Percentiles rank a stretch among this genome's conserved stretches.
Evolutionary conservation across 2,329 filamentous ascomycete species (phyloP).

Genomic region (Dothistroma septosporum): DNA sequence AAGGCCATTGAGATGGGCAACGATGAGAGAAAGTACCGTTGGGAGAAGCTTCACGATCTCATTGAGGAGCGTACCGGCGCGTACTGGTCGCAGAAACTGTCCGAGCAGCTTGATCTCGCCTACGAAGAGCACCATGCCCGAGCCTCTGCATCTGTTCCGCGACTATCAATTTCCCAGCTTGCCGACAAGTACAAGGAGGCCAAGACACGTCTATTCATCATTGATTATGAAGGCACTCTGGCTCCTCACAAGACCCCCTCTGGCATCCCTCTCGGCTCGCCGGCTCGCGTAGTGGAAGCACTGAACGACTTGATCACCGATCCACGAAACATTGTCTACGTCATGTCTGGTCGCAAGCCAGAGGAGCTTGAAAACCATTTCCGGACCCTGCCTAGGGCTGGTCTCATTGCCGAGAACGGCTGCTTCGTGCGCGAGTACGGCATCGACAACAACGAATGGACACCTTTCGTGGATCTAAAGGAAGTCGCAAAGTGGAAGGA

Average conservation of each 20-base stretch:
- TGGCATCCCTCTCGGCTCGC: constrained; percentile 80
- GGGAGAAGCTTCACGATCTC: constrained; percentile 66
- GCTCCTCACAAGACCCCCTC: constrained; percentile 81
- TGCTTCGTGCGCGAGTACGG: constrained; percentile 77
- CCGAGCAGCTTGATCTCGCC: constrained; percentile 65
- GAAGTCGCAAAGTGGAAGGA: constrained; percentile 76
- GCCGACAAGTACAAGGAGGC: constrained; percentile 62
- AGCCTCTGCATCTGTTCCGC: constrained; percentile 80
- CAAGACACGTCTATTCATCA: constrained; percentile 71
- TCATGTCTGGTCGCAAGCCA: constrained; percentile 85
- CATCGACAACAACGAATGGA: constrained; percentile 59
- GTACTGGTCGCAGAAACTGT: constrained; percentile 78
- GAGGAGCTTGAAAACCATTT: constrained; percentile 87
- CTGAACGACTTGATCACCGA: constrained; percentile 78
- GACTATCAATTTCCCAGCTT: constrained; percentile 67
- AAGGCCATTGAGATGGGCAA: constrained; percentile 74
- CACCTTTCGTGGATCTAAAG: constrained; percentile 67
- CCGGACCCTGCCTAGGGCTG: constrained; percentile 74
- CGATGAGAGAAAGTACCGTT: constrained; percentile 69
- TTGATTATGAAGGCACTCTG: constrained; percentile 91
- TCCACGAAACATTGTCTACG: constrained; percentile 78
- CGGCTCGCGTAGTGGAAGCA: constrained; percentile 77
- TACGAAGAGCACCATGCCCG: constrained; percentile 81
- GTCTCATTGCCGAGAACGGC: constrained; percentile 90
- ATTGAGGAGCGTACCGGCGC: constrained; percentile 79